Percentiles rank a stretch among this genome's conserved stretches.
Evolutionary conservation across 192 early-diverging fungal genomes (phyloP).

Genomic region (Coemansia brasiliensis): DNA sequence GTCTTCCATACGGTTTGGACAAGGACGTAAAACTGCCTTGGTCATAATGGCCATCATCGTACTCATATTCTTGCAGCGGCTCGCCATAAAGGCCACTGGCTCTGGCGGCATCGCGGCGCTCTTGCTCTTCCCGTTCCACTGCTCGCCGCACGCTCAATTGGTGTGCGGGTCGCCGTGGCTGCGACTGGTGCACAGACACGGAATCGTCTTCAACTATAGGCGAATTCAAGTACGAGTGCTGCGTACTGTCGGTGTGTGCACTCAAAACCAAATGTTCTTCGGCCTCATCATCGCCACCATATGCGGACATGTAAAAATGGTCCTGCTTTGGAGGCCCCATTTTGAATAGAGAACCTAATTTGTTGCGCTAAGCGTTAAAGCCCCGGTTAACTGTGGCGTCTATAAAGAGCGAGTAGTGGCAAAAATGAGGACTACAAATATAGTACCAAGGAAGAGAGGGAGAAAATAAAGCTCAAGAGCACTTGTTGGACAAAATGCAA

Average conservation of each 20-base stretch:
- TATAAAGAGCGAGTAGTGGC: background rate
- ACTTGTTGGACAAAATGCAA: no score
- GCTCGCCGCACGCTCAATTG: conserved; percentile 44
- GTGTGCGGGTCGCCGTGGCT: conserved; percentile 37
- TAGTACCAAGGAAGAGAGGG: no score
- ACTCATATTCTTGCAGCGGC: conserved; percentile 25
- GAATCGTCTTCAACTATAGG: conserved; percentile 48
- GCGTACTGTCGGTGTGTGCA: conserved; percentile 18
- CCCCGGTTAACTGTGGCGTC: background rate
- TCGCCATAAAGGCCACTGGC: conserved; percentile 27
- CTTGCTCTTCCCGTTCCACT: conserved; percentile 32
- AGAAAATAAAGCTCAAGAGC: no score
- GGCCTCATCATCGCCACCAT: conserved; percentile 42
- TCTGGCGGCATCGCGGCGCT: conserved; percentile 18
- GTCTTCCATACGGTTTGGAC: conserved; percentile 33
- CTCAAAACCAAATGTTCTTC: conserved; percentile 30
- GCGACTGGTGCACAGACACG: conserved; percentile 31
- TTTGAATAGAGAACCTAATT: background rate
- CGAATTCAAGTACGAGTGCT: conserved; percentile 47
- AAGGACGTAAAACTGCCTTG: conserved; percentile 28
- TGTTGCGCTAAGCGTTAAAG: background rate
- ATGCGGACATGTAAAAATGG: conserved; percentile 34
- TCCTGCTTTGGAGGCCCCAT: conserved; percentile 23
- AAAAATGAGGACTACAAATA: no score
- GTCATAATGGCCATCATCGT: conserved; percentile 32